phyloP scores from a whole-genome alignment of 2,329 filamentous ascomycete genomes.

The Fusarium mangiferae region DNA sequence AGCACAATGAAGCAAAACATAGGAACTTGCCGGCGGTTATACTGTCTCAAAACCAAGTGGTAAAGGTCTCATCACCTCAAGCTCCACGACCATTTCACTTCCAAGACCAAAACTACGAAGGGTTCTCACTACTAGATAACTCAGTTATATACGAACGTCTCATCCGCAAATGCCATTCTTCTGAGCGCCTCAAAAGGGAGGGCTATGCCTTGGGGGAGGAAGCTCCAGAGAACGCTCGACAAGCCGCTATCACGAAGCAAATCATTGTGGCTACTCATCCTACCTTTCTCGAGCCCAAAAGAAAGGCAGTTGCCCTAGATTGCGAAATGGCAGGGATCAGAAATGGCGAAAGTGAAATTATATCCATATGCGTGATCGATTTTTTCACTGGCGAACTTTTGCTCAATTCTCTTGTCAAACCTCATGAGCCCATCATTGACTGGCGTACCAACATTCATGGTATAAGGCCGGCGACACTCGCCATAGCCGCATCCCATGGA shows the following conservation, averaged over 20 bases:
- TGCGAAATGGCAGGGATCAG: conserved; percentile 12
- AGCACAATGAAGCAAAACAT: background rate
- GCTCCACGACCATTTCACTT: background rate
- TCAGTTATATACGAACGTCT: background rate
- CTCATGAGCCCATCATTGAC: background rate
- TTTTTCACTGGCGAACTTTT: conserved; percentile 13
- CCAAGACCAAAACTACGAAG: background rate
- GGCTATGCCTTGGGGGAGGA: background rate
- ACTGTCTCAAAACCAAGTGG: background rate
- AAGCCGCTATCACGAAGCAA: background rate
- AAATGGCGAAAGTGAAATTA: background rate
- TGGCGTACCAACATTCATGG: conserved; percentile 12
- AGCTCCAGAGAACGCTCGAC: too few relatives aligned
- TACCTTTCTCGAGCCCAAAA: background rate
- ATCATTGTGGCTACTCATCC: background rate
- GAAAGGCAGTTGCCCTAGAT: conserved; percentile 13
- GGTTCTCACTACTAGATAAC: background rate
- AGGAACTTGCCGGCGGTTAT: background rate
- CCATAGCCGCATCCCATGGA: background rate
- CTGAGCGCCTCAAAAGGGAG: background rate
- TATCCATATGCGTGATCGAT: conserved; percentile 18
- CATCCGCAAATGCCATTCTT: background rate
- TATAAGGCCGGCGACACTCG: background rate
- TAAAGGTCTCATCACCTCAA: too few relatives aligned
- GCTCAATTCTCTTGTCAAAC: conserved; percentile 8